Evolutionary conservation across 768 basidiomycete species (phyloP).

Genomic region (Leucosporidium scottii): DNA sequence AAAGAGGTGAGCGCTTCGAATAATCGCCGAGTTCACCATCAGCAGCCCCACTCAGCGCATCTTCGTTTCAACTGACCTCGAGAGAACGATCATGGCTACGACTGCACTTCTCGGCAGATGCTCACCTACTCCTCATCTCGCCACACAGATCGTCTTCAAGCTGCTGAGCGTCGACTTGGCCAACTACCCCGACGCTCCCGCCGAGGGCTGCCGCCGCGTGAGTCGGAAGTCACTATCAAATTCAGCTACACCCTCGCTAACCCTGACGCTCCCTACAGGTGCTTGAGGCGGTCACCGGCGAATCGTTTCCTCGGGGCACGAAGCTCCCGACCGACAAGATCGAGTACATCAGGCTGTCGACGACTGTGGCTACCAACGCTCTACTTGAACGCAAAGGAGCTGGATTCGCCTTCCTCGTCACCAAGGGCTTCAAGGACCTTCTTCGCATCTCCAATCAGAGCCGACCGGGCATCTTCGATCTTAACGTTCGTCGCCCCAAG

Average conservation of each 20-base stretch:
- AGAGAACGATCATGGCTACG: too few species aligned
- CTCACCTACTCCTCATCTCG: too few species aligned
- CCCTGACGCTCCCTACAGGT: too few species aligned
- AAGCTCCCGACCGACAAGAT: constrained; percentile 25
- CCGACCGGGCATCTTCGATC: constrained; percentile 87
- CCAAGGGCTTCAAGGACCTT: constrained; percentile 78
- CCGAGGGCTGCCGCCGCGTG: constrained; percentile 82
- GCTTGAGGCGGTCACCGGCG: constrained; percentile 65
- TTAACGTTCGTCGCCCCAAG: constrained; percentile 58
- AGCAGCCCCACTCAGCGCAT: too few species aligned
- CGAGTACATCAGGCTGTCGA: constrained; percentile 41
- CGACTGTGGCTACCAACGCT: constrained; percentile 94
- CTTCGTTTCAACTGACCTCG: too few species aligned
- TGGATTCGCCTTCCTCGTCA: constrained; percentile 82
- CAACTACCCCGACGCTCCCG: constrained; percentile 87
- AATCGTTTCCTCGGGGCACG: constrained; percentile 54
- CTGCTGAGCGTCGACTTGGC: constrained; percentile 79
- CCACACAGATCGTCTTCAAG: constrained; percentile 68
- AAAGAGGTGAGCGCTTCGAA: too few species aligned
- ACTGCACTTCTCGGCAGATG: too few species aligned
- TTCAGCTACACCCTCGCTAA: too few species aligned
- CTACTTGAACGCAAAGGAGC: constrained; percentile 90
- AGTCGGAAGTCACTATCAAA: too few species aligned
- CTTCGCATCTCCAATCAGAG: constrained; percentile 91
- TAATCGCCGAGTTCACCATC: too few species aligned